A percentile compares a stretch with the other conserved stretches of the same genome.
These are phyloP conservation scores for Calonectria henricotiae DNA, from an alignment of 2,329 filamentous ascomycete genomes.

Conservation along the genomic window DNA sequence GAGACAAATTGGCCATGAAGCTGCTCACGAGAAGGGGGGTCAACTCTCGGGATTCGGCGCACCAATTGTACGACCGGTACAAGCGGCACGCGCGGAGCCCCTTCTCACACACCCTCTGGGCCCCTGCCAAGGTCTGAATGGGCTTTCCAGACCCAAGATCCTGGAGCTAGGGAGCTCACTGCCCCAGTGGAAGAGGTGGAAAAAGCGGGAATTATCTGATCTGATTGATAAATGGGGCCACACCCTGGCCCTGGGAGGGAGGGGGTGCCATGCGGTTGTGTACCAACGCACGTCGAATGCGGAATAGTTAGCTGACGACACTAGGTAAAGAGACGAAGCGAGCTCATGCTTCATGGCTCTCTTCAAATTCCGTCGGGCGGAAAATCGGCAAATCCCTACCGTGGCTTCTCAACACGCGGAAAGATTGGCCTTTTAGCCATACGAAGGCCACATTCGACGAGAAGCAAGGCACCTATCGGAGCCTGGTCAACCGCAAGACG, in stretches of 20 bases:
- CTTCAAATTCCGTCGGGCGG: background rate
- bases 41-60: background rate
- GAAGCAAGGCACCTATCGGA: conserved; percentile 15
- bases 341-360: background rate
- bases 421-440: background rate
- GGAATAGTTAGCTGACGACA: background rate
- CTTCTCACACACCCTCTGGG: background rate
- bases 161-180: background rate
- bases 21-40: no score
- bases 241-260: background rate
- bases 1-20: no score
- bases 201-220: conserved; percentile 29
- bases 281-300: background rate
- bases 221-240: conserved; percentile 26
- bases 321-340: background rate
- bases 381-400: conserved; percentile 1
- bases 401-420: background rate
- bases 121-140: background rate
- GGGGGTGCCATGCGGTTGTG: background rate
- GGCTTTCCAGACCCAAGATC: background rate
- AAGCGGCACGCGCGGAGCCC: background rate
- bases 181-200: background rate
- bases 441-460: background rate
- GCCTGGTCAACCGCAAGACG: conserved; percentile 1
- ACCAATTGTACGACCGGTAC: background rate